phyloP scores from a whole-genome alignment of 1,284 basidiomycete species.

The Fistulina hepatica region DNA sequence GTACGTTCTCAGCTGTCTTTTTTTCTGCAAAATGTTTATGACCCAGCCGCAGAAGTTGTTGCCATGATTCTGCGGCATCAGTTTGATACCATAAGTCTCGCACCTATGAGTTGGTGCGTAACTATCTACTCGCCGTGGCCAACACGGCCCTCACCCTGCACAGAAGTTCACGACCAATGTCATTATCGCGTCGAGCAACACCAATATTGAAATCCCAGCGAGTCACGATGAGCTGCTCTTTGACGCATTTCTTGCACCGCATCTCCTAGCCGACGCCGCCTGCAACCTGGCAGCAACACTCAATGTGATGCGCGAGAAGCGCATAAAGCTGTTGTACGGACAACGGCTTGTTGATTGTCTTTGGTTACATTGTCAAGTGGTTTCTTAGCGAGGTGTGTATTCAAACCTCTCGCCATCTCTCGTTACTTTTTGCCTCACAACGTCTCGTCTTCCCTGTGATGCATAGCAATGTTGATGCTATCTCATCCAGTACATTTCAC shows the following conservation, averaged over 20 bases:
- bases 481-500: constrained; percentile 70
- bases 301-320: constrained; percentile 71
- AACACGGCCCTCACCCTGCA: not conserved
- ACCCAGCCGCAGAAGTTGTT: constrained; percentile 37
- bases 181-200: constrained; percentile 22
- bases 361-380: constrained; percentile 99
- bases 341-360: constrained; percentile 96
- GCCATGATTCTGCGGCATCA: constrained; percentile 46
- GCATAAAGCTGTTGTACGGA: constrained; percentile 91
- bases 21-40: not conserved
- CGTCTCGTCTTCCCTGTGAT: constrained; percentile 9
- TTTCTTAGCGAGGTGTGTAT: constrained; percentile 91
- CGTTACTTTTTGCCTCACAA: constrained; percentile 11
- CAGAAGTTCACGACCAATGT: not conserved
- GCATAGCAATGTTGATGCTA: constrained; percentile 13
- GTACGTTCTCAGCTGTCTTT: constrained; percentile 39
- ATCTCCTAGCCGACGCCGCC: too few species aligned
- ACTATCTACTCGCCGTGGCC: not conserved
- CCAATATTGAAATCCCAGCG: constrained; percentile 75
- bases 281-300: constrained; percentile 64
- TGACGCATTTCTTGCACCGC: constrained; percentile 55
- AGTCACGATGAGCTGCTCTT: constrained; percentile 70
- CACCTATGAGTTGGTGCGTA: constrained; percentile 35
- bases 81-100: constrained; percentile 54
- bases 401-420: constrained; percentile 10